A percentile compares a stretch with the other conserved stretches of the same genome.
These are phyloP conservation scores for Uronychia setigera DNA, from an alignment of 73 alveolate species.

Conservation along the genomic window DNA sequence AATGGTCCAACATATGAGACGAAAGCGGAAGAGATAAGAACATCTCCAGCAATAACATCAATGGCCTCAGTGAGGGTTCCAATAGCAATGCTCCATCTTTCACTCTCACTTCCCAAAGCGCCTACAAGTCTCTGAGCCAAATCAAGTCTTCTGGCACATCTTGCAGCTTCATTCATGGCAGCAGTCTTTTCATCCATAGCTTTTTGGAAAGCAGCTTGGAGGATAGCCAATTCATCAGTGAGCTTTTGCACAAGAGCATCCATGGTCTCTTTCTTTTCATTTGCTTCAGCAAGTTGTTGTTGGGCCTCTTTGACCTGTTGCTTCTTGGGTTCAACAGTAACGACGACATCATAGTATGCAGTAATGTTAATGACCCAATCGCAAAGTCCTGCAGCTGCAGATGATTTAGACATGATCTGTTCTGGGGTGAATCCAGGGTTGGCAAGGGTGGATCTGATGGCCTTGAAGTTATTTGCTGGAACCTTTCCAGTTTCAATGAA, in stretches of 20 bases:
- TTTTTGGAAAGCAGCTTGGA: slow-evolving; percentile 93
- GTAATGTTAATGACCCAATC: slow-evolving; percentile 95
- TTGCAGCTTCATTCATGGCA: slow-evolving; percentile 97
- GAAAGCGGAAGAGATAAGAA: slow-evolving; percentile 97
- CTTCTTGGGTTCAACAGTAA: slow-evolving; percentile 99
- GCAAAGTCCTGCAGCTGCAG: slow-evolving; percentile 91
- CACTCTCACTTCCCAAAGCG: slow-evolving; percentile 97
- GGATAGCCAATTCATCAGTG: slow-evolving; percentile 87
- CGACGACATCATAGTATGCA: slow-evolving; percentile 97
- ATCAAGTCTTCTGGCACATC: slow-evolving; percentile 97
- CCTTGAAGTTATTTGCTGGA: slow-evolving; percentile 77
- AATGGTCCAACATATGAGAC: slow-evolving; percentile 99
- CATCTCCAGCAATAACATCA: slow-evolving; percentile 97
- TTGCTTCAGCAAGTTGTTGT: slow-evolving; percentile 94
- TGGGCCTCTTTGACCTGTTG: slow-evolving; percentile 95
- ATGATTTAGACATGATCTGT: slow-evolving; percentile 72
- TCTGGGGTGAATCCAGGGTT: slow-evolving; percentile 82
- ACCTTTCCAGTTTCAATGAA: slow-evolving; percentile 77
- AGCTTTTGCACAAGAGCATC: slow-evolving; percentile 93
- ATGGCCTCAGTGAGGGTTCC: slow-evolving; percentile 84
- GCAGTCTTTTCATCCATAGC: slow-evolving; percentile 99
- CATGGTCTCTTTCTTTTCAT: slow-evolving; percentile 91
- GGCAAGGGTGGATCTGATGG: slow-evolving; percentile 71
- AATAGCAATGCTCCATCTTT: slow-evolving; percentile 95
- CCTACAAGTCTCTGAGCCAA: slow-evolving; percentile 97